A percentile compares a stretch with the other conserved stretches of the same genome.
These are phyloP conservation scores for Aspergillus biplanus DNA, from an alignment of 495 filamentous ascomycete genomes.

Conservation along the genomic window DNA sequence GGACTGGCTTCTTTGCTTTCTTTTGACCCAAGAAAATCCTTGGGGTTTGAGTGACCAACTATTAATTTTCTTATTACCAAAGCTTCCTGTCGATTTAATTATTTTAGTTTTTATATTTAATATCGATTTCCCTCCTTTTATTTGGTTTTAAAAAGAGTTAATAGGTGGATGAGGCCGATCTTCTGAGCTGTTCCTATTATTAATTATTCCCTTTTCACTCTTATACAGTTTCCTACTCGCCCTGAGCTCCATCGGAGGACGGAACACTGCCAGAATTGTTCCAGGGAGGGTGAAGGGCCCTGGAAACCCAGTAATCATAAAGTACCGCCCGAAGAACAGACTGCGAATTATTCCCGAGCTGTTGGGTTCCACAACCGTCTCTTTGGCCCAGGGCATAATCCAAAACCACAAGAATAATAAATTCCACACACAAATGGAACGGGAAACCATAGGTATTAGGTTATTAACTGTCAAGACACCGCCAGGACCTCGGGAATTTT, in stretches of 20 bases:
- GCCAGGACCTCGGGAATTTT: conserved; percentile 7
- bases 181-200: conserved; percentile 1
- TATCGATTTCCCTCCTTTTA: background rate
- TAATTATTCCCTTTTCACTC: background rate
- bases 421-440: conserved; percentile 19
- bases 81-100: too few species aligned
- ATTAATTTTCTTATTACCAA: too few species aligned
- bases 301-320: background rate
- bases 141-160: background rate
- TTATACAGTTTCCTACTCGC: background rate
- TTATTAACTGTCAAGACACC: conserved; percentile 9
- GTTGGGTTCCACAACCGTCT: conserved; percentile 17
- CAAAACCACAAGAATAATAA: conserved; percentile 1
- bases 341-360: conserved; percentile 14
- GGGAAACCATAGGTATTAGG: conserved; percentile 3
- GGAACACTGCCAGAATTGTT: background rate
- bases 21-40: too few species aligned
- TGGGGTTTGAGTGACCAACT: too few species aligned
- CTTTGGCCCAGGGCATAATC: background rate
- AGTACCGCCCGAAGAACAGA: conserved; percentile 7
- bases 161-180: background rate
- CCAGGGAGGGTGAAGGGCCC: background rate
- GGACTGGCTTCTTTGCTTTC: background rate
- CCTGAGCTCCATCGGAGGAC: background rate
- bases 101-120: background rate